Conservation (phyloP, 257 asterid species). For the Avicennia marina region DNA sequence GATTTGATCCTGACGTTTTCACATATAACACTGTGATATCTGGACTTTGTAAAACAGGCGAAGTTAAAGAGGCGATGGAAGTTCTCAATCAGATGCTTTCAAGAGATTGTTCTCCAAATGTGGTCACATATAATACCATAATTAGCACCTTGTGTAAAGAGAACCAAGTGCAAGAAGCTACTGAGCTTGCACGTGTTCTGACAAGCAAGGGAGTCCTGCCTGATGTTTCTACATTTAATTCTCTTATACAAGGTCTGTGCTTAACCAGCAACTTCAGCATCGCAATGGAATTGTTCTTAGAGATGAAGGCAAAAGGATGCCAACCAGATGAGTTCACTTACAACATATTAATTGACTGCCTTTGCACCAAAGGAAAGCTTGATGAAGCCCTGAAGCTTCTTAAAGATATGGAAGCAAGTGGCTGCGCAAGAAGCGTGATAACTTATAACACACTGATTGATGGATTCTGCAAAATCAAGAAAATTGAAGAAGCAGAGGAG, state of each 20-base stretch:
- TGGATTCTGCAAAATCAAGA: constrained; percentile 71
- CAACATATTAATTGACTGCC: constrained; percentile 72
- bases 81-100: constrained; percentile 71
- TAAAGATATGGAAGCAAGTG: constrained; percentile 82
- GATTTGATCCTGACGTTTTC: constrained; percentile 72
- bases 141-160: constrained; percentile 75
- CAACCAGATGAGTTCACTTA: constrained; percentile 86
- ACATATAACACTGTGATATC: constrained; percentile 72
- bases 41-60: constrained; percentile 72
- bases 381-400: constrained; percentile 62
- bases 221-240: constrained; percentile 70
- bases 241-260: constrained; percentile 79
- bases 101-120: constrained; percentile 63
- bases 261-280: constrained; percentile 37
- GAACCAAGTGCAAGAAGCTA: constrained; percentile 76
- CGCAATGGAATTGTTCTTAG: constrained; percentile 61
- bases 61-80: constrained; percentile 64
- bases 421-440: constrained; percentile 65
- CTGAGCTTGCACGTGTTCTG: constrained; percentile 55
- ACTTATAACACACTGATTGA: constrained; percentile 76
- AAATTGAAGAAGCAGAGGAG: constrained; percentile 83
- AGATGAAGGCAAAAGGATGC: constrained; percentile 77
- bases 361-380: constrained; percentile 60
- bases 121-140: constrained; percentile 69
- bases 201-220: constrained; percentile 62